Conservation (phyloP, 495 filamentous ascomycete genomes). For the Thermothielavioides terrestris region DNA sequence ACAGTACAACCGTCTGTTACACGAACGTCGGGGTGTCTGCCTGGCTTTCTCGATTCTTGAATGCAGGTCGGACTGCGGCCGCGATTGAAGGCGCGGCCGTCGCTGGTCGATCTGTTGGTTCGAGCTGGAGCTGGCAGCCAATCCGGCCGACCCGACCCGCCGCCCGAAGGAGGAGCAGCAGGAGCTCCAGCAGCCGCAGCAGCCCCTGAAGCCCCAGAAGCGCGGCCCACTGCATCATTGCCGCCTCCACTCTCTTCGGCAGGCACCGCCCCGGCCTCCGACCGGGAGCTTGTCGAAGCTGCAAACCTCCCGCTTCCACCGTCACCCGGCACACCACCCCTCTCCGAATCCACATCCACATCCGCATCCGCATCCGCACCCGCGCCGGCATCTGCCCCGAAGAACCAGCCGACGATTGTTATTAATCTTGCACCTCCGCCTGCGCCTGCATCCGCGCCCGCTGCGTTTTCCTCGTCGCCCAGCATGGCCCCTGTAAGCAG, state of each 20-base stretch:
- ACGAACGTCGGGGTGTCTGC: background rate
- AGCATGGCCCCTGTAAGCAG: constrained; percentile 56
- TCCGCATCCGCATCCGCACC: constrained; percentile 17
- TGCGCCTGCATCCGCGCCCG: constrained; percentile 21
- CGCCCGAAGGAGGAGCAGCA: constrained; percentile 18
- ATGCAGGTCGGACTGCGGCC: constrained; percentile 39
- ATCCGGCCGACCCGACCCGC: background rate
- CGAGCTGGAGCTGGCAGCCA: constrained; percentile 22
- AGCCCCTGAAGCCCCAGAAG: background rate
- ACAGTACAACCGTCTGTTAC: too few relatives aligned
- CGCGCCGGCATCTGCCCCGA: constrained; percentile 17
- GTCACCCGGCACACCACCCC: constrained; percentile 34
- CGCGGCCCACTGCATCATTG: constrained; percentile 19
- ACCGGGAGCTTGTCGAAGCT: constrained; percentile 18
- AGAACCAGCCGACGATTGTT: constrained; percentile 13
- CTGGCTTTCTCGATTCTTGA: constrained; percentile 6
- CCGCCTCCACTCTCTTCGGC: constrained; percentile 23
- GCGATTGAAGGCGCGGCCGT: constrained; percentile 60
- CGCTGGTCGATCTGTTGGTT: constrained; percentile 62
- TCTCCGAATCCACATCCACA: constrained; percentile 21
- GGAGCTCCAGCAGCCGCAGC: constrained; percentile 16
- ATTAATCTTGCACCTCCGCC: constrained; percentile 20
- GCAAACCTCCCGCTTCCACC: constrained; percentile 32
- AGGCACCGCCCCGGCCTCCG: constrained; percentile 15
- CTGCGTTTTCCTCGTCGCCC: constrained; percentile 31